Conservation (phyloP, 2,329 filamentous ascomycete genomes). For the Calonectria ilicicola region DNA sequence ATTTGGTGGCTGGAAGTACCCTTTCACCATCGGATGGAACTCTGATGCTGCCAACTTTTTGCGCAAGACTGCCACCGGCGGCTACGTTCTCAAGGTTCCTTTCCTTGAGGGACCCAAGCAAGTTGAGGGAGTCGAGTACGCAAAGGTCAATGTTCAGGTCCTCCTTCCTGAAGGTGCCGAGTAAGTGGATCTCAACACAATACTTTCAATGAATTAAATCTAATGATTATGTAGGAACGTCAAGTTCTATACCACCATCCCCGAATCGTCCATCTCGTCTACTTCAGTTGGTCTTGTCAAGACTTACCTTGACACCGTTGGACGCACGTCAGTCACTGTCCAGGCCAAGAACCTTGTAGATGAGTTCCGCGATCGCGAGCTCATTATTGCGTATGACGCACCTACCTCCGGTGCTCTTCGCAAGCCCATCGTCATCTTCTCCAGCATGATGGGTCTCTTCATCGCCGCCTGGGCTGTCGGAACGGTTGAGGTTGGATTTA, state of each 20-base stretch:
- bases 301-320: constrained; percentile 94
- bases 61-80: constrained; percentile 72
- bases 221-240: constrained; percentile 75
- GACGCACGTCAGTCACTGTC: constrained; percentile 84
- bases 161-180: constrained; percentile 92
- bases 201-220: constrained; percentile 7
- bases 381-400: constrained; percentile 91
- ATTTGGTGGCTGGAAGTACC: constrained; percentile 98
- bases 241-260: constrained; percentile 80
- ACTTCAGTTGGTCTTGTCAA: constrained; percentile 74
- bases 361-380: constrained; percentile 84
- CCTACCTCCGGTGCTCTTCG: constrained; percentile 79
- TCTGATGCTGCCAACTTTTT: constrained; percentile 83
- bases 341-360: constrained; percentile 90
- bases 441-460: constrained; percentile 80
- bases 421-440: constrained; percentile 88
- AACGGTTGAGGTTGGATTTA: constrained; percentile 84
- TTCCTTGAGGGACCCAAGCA: constrained; percentile 94
- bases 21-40: constrained; percentile 97
- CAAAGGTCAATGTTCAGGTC: constrained; percentile 81
- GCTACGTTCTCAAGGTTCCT: constrained; percentile 89
- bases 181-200: constrained; percentile 61
- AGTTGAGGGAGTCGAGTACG: constrained; percentile 87
- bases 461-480: constrained; percentile 80
- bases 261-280: constrained; percentile 69